A percentile compares a stretch with the other conserved stretches of the same genome.
These are phyloP conservation scores for Epithemia pelagica DNA, from an alignment of 108 stramenopile species.

Conservation along the genomic window DNA sequence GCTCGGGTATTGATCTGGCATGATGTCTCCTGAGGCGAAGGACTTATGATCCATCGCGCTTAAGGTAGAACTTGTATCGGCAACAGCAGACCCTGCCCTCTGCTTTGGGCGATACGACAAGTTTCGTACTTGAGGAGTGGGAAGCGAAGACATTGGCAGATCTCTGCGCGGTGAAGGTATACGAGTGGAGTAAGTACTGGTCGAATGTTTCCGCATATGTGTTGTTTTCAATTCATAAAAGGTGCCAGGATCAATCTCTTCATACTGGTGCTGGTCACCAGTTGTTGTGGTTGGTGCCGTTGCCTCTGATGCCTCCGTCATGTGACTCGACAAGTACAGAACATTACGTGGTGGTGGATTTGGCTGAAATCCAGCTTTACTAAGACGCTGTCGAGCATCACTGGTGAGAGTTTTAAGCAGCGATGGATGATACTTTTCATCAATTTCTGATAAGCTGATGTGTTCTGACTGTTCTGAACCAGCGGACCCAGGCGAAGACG, in stretches of 20 bases:
- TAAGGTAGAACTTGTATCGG: neutral
- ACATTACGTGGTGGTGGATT: neutral
- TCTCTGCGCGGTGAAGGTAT: neutral
- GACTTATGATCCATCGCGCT: neutral
- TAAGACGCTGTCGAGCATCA: conserved; percentile 78
- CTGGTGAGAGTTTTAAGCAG: conserved; percentile 53
- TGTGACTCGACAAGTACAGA: neutral
- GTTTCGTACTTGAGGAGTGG: neutral
- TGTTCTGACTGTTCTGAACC: neutral
- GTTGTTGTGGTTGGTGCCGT: neutral
- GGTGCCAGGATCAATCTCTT: neutral
- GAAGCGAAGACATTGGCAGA: neutral
- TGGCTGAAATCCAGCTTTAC: conserved; percentile 19
- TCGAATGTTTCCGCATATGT: neutral
- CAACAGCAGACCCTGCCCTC: neutral
- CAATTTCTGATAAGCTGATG: conserved; percentile 9
- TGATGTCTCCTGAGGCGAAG: neutral
- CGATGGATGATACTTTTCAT: conserved; percentile 1
- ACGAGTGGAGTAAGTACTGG: neutral
- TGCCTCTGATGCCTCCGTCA: neutral
- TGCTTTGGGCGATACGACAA: neutral
- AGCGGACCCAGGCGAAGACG: neutral
- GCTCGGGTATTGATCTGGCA: neutral
- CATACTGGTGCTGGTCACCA: neutral
- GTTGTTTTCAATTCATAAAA: neutral